Evolutionary conservation across 352 stramenopile species (phyloP).

Genomic region (Paralagenidium karlingii): DNA sequence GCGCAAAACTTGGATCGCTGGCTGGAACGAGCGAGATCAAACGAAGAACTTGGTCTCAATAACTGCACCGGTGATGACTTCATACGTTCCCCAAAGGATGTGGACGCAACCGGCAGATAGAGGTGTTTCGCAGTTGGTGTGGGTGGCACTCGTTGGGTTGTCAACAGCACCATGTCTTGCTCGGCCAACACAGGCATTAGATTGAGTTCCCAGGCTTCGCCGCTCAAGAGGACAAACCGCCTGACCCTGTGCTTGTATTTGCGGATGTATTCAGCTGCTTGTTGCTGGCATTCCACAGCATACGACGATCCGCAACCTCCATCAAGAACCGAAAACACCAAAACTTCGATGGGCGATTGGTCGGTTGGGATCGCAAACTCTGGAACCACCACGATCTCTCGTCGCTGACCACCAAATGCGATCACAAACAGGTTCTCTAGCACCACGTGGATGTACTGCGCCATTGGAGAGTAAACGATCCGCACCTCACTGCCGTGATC

Average conservation of each 20-base stretch:
- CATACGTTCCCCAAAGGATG: conserved; percentile 21
- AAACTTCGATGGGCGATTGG: conserved; percentile 16
- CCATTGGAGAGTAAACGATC: background rate
- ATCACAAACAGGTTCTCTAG: conserved; percentile 18
- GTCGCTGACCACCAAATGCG: conserved; percentile 18
- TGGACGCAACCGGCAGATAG: conserved; percentile 18
- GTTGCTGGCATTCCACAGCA: conserved; percentile 2
- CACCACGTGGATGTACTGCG: conserved; percentile 1
- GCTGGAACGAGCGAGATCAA: background rate
- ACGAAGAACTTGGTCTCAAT: conserved; percentile 3
- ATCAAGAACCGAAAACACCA: conserved; percentile 16
- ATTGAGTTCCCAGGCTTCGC: conserved; percentile 10
- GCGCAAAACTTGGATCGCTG: conserved; percentile 20
- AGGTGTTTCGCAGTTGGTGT: conserved; percentile 4
- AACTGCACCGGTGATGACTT: conserved; percentile 12
- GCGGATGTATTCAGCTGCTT: background rate
- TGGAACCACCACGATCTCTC: conserved; percentile 3
- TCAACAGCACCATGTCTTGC: conserved; percentile 16
- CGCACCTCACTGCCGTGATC: too few relatives aligned
- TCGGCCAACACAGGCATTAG: too few relatives aligned
- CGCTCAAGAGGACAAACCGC: conserved; percentile 2
- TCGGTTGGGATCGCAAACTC: background rate
- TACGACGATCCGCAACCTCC: conserved; percentile 2
- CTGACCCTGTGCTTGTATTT: background rate
- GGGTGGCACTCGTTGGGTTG: conserved; percentile 1